Base-by-base conservation (phyloP, 2,329 filamentous ascomycete species). In the Cercospora sojina region DNA sequence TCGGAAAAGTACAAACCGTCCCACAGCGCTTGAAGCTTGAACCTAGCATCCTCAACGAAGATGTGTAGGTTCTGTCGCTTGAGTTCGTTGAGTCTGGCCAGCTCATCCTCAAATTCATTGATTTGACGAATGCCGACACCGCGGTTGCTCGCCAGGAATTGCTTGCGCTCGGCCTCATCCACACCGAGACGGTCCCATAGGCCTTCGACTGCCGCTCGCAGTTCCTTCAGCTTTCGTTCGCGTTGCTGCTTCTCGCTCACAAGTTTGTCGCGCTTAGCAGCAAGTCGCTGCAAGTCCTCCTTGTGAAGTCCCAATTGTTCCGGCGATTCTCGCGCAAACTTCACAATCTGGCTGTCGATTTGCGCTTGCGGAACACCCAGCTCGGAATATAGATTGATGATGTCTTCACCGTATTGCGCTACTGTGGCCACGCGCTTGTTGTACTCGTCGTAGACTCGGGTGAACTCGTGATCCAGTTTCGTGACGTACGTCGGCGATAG, bases 371-470 rank as follows among this genome's bases (percentile, higher is more conserved):
- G 93, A 1, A 91, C 96, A 51, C 95, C 95, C 9, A 99, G 87
- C 79, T 99, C 95, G 0, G 92, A 94, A 93, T 95, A 99, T 0
- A 99, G 85, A 73, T 92, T 91, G 74, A 99, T 95, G 67, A 97
- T 94, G 68, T 95, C 88, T 74, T 97, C 91, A 47, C 88, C 89
- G 3, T 92, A 80, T 20, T 88, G 80, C 78, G 92, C 88, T 13
- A 98, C 93, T 0, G 87, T 87, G 31, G 86, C 85, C 53, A 97
- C 84, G 57, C 95, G 91, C 71, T 89, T 90, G 51, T 90, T 92
- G 80, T 98, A 99, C 81, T 99, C 96, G 75, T 98, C 93, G 79
- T 98, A 98, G 20, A 99, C 92, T 67, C 93, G 88, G 10, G 92
- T 92, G 76, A 98, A 99, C 79, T 99, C 95, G 62, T 86, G 85